A percentile compares a stretch with the other conserved stretches of the same genome.
Evolutionary conservation across 1,284 basidiomycete species (phyloP).

Genomic region (Pascua sp.): DNA sequence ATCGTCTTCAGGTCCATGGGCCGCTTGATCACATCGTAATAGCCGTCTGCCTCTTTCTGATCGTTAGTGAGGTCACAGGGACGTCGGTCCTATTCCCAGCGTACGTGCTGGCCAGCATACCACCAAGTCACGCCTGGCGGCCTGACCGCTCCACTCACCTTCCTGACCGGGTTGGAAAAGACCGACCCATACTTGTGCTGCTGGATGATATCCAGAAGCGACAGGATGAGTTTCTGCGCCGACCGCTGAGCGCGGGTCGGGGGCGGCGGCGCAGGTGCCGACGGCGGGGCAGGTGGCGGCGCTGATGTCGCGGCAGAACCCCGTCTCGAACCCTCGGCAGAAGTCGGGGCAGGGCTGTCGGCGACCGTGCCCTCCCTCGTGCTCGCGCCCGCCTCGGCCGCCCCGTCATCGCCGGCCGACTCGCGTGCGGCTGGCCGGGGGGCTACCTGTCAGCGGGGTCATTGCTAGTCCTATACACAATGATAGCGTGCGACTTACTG

Average conservation of each 20-base stretch:
- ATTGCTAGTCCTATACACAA: slow-evolving; percentile 8
- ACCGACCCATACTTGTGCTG: slow-evolving; percentile 81
- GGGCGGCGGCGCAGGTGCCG: neutral
- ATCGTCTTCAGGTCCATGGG: slow-evolving; percentile 93
- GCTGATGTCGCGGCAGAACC: neutral
- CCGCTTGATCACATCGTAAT: slow-evolving; percentile 80
- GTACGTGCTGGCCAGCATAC: neutral
- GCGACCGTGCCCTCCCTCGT: neutral
- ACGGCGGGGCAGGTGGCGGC: slow-evolving; percentile 7
- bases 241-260: too few relatives aligned
- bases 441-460: slow-evolving; percentile 33
- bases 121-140: too few relatives aligned
- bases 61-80: neutral
- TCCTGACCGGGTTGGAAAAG: slow-evolving; percentile 84
- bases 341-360: slow-evolving; percentile 6
- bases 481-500: slow-evolving; percentile 12
- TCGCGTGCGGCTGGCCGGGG: slow-evolving; percentile 28
- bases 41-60: slow-evolving; percentile 62
- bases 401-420: slow-evolving; percentile 23
- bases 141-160: slow-evolving; percentile 37
- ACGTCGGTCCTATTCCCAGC: neutral
- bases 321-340: neutral
- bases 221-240: slow-evolving; percentile 69
- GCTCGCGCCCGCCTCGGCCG: neutral
- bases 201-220: slow-evolving; percentile 75